Evolutionary conservation across 108 stramenopile species (phyloP), one percentile per base, ranked within the genome.

Genomic region (Skeletonema costatum): DNA sequence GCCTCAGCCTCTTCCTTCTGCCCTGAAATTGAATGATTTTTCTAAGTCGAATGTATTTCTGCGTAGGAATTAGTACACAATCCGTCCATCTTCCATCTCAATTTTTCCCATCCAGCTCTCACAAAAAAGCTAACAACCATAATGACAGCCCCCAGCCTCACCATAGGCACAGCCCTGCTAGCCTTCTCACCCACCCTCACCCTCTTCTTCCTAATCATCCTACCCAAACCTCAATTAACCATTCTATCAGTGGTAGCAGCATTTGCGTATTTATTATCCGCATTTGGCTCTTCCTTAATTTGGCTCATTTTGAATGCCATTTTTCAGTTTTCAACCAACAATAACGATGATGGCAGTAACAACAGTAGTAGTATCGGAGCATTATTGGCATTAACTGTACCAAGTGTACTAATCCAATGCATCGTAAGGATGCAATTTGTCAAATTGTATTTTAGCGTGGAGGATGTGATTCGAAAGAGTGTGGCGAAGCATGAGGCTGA

Each of bases 101-200:
- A 13, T 14, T 42, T 42, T 42, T 42, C 41, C 13, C 6, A n/a
- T n/a, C n/a, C n/a, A n/a, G n/a, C 35, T 36, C 35, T 1, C 35
- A 36, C 35, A 6, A 36, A 42, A 42, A 42, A 19, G 0, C 3
- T n/a, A 62, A 13, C 63, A 64, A 78, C 71, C 13, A 86, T n/a
- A n/a, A n/a, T 88, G 81, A 91, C 90, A 31, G 68, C 80, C 6
- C 61, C 82, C 11, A 50, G 87, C 16, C 72, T 92, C 29, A 75
- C 86, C 21, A 61, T 81, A 69, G 94, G 92, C 1, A 89, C 86
- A 8, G 82, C 84, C 66, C 77, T 91, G 63, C 75, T 95, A 21
- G 90, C 91, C 71, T 92, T 93, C 69, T 92, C 89, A 11, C 94
- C 94, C 16, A 74, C 91, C 50, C 16, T 92, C 8, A 87, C 88